These are phyloP conservation scores for Plantago lanceolata DNA, from an alignment of 305 asterid species.

Conservation along the genomic window DNA sequence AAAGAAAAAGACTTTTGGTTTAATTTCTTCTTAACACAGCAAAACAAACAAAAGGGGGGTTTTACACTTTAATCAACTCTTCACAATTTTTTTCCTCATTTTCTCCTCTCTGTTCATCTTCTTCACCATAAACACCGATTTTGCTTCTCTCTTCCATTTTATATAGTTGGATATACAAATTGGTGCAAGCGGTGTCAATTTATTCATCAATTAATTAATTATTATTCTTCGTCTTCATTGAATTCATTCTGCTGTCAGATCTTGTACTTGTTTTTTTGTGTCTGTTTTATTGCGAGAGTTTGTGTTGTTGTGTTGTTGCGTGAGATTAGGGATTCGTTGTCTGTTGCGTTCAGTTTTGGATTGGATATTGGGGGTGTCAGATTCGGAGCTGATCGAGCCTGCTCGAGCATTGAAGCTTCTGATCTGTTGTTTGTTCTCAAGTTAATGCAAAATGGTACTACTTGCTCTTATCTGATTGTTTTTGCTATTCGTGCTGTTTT, in stretches of 20 bases:
- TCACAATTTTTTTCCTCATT: background rate
- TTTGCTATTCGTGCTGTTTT: background rate
- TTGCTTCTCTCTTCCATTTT: conserved; percentile 23
- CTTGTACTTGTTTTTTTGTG: conserved; percentile 19
- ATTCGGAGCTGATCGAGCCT: conserved; percentile 26
- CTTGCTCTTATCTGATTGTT: conserved; percentile 2
- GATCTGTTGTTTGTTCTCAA: conserved; percentile 54
- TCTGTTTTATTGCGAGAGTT: background rate
- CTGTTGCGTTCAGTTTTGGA: conserved; percentile 22
- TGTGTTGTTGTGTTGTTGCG: conserved; percentile 24
- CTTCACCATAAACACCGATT: conserved; percentile 16
- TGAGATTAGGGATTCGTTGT: conserved; percentile 23
- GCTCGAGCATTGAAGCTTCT: conserved; percentile 35
- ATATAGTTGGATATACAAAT: conserved; percentile 26
- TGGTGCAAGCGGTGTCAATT: conserved; percentile 18
- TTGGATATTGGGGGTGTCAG: conserved; percentile 19
- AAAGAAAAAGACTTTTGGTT: conserved; percentile 18
- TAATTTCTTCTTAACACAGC: conserved; percentile 22
- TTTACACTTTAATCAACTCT: conserved; percentile 21
- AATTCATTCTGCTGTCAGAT: conserved; percentile 37
- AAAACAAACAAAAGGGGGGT: conserved; percentile 26
- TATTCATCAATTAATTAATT: no score
- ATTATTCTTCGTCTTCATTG: conserved; percentile 12
- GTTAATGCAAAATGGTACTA: conserved; percentile 58
- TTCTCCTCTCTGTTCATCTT: no score